Percentiles rank a stretch among this genome's conserved stretches.
phyloP scores from a whole-genome alignment of 768 basidiomycete species.

The Auricularia cornea region DNA sequence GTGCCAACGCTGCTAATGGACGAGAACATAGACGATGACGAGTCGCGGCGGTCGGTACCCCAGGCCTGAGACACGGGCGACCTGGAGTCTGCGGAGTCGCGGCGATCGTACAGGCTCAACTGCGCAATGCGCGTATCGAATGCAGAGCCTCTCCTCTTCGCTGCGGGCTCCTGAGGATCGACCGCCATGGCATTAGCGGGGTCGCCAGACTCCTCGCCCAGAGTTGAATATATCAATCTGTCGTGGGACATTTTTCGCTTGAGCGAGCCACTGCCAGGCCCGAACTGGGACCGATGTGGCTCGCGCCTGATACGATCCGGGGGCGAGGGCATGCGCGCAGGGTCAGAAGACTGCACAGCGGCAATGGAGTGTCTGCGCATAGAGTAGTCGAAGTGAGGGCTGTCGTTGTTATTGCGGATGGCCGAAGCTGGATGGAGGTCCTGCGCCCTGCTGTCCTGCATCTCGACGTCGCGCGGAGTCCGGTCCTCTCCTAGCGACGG shows the following conservation, averaged over 20 bases:
- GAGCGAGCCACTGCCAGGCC: conserved; percentile 20
- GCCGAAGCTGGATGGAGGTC: not conserved
- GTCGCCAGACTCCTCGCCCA: conserved; percentile 59
- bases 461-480: not conserved
- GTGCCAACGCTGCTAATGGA: conserved; percentile 35
- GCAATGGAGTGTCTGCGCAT: conserved; percentile 70
- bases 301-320: not conserved
- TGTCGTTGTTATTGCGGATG: conserved; percentile 24
- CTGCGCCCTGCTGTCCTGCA: not conserved
- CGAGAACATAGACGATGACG: conserved; percentile 60
- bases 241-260: conserved; percentile 82
- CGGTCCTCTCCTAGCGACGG: not conserved
- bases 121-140: conserved; percentile 73
- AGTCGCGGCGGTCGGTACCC: conserved; percentile 63
- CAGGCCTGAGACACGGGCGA: conserved; percentile 40
- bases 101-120: conserved; percentile 67
- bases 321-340: conserved; percentile 2
- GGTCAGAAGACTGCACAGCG: conserved; percentile 28
- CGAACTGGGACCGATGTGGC: not conserved
- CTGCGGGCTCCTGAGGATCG: conserved; percentile 49
- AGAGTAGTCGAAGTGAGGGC: conserved; percentile 53
- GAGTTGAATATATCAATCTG: conserved; percentile 40
- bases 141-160: conserved; percentile 77
- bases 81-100: conserved; percentile 67
- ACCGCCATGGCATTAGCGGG: conserved; percentile 45